Base-by-base conservation (phyloP, 441 rosid genomes). In the Omphalea diandra region DNA sequence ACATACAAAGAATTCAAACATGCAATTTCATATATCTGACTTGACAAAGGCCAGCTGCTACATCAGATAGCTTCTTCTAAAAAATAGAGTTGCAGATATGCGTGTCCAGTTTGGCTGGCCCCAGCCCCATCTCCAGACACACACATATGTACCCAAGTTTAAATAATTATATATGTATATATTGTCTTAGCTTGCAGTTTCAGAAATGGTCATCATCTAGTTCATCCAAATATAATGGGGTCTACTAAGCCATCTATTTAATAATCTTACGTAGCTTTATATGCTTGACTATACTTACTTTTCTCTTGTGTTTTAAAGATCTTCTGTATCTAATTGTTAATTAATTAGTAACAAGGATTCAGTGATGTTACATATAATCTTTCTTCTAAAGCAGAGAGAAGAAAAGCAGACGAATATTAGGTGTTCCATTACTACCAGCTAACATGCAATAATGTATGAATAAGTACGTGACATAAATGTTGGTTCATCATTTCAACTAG, bases 11-110 rank as follows among this genome's bases (percentile, higher is more conserved):
- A 49, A 68, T 55, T 68, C 63, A 68, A 68, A 68, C 10, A 27
- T 56, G 72, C 36, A 68, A 68, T 68, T 68, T 68, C 54, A 27
- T 31, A 31, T 27, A 41, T 47, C 63, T 68, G 54, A 68, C 63
- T 68, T 68, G n/a, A 22, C 40, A 29, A 18, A 43, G n/a, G 54
- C 72, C 64, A 68, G 40, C 61, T 41, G 32, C 58, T 57, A 7
- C 54, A 18, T 36, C 54, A 4, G 41, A 55, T n/a, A n/a, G 41
- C 41, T 55, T 40, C 53, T 68, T n/a, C 54, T 27, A 26, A 24
- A 38, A 50, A 67, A 36, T 27, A 41, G 50, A 10, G 20, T 55
- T 40, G 18, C 29, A 38, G 65, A 22, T 11, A 40, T 22, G 24
- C n/a, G n/a, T 24, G 63, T 58, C 65, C 29, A 10, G 7, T 61